These are phyloP conservation scores for Aspergillus sclerotiicarbonarius DNA, from an alignment of 495 filamentous ascomycete genomes.

Conservation along the genomic window DNA sequence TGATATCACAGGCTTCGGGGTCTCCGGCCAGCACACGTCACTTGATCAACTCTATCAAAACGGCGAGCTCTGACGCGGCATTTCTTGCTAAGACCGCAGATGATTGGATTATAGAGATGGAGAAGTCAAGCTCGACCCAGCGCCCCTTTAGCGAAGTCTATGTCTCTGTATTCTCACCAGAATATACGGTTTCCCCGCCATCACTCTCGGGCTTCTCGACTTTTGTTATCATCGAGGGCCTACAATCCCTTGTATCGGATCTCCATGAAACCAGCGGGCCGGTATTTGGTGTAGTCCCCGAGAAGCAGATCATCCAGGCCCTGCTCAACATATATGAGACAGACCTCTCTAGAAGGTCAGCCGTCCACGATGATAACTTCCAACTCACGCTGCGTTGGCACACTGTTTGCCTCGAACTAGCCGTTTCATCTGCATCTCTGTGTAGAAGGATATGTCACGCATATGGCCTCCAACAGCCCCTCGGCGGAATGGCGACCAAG, in stretches of 20 bases:
- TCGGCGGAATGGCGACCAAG: neutral
- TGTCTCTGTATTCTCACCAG: slow-evolving; percentile 4
- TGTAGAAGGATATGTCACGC: neutral
- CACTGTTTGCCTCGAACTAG: slow-evolving; percentile 15
- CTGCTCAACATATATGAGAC: slow-evolving; percentile 13
- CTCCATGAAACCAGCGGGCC: slow-evolving; percentile 9
- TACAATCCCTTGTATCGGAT: slow-evolving; percentile 15
- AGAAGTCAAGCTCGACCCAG: neutral
- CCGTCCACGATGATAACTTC: neutral
- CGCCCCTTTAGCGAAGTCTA: slow-evolving; percentile 5
- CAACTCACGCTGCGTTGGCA: slow-evolving; percentile 19
- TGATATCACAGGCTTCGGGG: slow-evolving; percentile 22
- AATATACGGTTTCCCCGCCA: slow-evolving; percentile 5
- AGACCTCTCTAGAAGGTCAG: neutral
- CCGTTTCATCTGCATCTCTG: slow-evolving; percentile 9
- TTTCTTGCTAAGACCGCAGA: slow-evolving; percentile 18
- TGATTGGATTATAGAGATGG: slow-evolving; percentile 17
- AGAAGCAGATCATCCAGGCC: slow-evolving; percentile 12
- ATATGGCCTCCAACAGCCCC: neutral
- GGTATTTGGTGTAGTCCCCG: slow-evolving; percentile 8
- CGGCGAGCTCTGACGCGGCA: slow-evolving; percentile 16
- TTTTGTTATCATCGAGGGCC: slow-evolving; percentile 17
- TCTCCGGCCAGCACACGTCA: slow-evolving; percentile 19
- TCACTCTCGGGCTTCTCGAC: slow-evolving; percentile 11
- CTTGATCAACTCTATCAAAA: slow-evolving; percentile 16